Evolutionary conservation across 1,284 basidiomycete species (phyloP), one percentile per base, ranked within the genome.

Genomic region (Apiotrichum gamsii): DNA sequence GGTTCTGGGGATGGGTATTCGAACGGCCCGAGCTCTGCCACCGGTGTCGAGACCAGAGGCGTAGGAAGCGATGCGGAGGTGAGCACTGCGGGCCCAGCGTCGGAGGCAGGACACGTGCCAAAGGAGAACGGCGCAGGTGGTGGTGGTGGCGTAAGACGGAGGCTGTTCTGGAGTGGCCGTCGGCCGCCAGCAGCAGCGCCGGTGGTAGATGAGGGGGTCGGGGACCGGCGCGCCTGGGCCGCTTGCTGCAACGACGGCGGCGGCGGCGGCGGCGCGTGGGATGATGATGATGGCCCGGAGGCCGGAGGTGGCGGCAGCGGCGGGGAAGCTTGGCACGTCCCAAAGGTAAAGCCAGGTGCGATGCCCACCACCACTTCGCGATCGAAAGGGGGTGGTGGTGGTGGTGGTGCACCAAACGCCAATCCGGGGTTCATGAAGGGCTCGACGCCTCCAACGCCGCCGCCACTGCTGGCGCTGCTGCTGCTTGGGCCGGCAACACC

Each of bases 11-110:
- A 45, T 24, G 62, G 62, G 45, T 65, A 65, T 47, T 65, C 62
- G 52, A 65, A 65, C 11, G 54, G 54, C 10, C 62, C 62, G 35
- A 61, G 54, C 39, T 65, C 62, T 3, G 58, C 56, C 2, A 58
- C 58, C 6, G 62, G 62, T 8, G 62, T 65, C 21, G 60, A 52
- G 2, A 25, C 25, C 18, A 30, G 38, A n/a, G 30, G 29, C n/a
- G n/a, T n/a, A n/a, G n/a, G n/a, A n/a, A n/a, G n/a, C n/a, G n/a
- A n/a, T n/a, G n/a, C n/a, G n/a, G n/a, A n/a, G n/a, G n/a, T n/a
- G n/a, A n/a, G n/a, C n/a, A n/a, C n/a, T 23, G 21, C 31, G 6
- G 40, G 8, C 5, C 18, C 15, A 42, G 34, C 19, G n/a, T 29
- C 8, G 38, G 24, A 38, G 23, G n/a, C 8, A 4, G n/a, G n/a